Evolutionary conservation across 2,329 filamentous ascomycete species (phyloP).

Genomic region (Trichoderma sp.): DNA sequence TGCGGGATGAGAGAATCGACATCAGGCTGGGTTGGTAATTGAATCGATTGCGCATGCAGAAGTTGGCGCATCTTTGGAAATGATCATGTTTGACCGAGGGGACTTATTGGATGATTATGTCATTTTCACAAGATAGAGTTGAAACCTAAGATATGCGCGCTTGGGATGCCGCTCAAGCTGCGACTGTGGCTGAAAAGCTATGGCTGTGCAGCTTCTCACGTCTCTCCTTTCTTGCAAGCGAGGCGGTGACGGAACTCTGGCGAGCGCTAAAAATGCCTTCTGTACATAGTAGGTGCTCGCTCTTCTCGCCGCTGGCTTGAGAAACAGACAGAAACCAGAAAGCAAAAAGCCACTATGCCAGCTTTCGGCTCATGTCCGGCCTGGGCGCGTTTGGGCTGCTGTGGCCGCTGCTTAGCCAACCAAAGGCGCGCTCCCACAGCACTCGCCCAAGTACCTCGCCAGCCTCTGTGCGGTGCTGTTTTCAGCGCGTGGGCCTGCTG

Average conservation of each 20-base stretch:
- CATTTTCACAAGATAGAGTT: not conserved
- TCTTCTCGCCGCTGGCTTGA: not conserved
- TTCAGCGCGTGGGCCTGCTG: conserved; percentile 23
- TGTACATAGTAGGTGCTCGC: no score
- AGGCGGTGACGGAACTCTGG: not conserved
- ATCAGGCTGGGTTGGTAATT: not conserved
- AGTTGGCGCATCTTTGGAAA: not conserved
- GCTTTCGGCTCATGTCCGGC: conserved; percentile 16
- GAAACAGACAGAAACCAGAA: not conserved
- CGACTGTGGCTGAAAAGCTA: not conserved
- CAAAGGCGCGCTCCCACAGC: conserved; percentile 18
- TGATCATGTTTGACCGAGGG: not conserved
- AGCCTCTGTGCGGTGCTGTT: conserved; percentile 12
- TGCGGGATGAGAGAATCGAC: not conserved
- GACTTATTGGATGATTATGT: not conserved
- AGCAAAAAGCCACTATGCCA: not conserved
- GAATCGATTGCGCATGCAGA: not conserved
- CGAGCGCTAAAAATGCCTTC: not conserved
- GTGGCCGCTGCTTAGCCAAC: conserved; percentile 23
- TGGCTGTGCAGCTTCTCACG: not conserved
- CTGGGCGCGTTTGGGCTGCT: conserved; percentile 10
- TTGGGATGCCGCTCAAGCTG: not conserved
- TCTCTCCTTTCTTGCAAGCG: not conserved
- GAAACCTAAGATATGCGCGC: not conserved
- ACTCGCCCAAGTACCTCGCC: conserved; percentile 18